Percentiles rank a stretch among this genome's conserved stretches.
phyloP scores from a whole-genome alignment of 768 basidiomycete species.

The Termitomyces sp. region DNA sequence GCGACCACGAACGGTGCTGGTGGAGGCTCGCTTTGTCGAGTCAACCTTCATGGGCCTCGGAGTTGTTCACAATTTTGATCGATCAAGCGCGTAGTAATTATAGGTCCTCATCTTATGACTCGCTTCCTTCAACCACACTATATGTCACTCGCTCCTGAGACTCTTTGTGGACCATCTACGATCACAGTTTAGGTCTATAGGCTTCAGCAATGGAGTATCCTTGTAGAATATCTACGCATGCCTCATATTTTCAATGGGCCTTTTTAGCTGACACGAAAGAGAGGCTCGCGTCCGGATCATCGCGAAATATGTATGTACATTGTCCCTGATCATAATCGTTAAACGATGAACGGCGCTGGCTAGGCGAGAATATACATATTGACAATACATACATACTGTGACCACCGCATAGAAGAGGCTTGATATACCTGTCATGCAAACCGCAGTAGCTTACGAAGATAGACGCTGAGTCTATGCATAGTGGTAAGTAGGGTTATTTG shows the following conservation, averaged over 20 bases:
- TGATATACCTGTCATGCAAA: neutral
- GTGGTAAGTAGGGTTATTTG: neutral
- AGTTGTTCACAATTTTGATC: slow-evolving; percentile 11
- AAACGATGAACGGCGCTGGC: neutral
- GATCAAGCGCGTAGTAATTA: slow-evolving; percentile 12
- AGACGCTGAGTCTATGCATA: no score
- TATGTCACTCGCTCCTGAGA: neutral
- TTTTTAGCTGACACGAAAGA: no score
- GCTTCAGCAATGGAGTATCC: neutral
- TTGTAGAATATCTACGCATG: neutral
- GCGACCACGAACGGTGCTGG: slow-evolving; percentile 27
- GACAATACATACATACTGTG: neutral
- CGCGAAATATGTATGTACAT: no score
- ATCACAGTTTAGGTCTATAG: no score
- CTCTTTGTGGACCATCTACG: neutral
- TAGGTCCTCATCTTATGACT: slow-evolving; percentile 5
- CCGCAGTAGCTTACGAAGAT: neutral
- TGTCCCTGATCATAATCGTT: neutral
- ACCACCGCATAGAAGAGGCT: neutral
- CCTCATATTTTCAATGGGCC: neutral
- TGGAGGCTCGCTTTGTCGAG: slow-evolving; percentile 18
- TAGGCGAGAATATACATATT: neutral
- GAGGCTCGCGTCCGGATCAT: neutral
- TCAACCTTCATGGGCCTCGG: slow-evolving; percentile 22
- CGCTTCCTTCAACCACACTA: neutral